These are phyloP conservation scores for Cytospora mali DNA, from an alignment of 2,329 filamentous ascomycete species.

Conservation along the genomic window DNA sequence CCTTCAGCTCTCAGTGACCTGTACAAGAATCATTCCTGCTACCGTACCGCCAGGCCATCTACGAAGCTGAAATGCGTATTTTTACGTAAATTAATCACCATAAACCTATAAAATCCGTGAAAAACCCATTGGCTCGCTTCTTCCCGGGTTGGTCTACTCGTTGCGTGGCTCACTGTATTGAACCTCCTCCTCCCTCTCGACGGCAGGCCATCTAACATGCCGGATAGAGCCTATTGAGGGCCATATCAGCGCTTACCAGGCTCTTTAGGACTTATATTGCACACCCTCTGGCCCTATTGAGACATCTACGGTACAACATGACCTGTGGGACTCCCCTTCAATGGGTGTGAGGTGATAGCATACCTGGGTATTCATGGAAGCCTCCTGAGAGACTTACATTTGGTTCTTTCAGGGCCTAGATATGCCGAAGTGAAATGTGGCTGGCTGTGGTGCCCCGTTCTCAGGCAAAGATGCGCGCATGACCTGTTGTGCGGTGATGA, in stretches of 20 bases:
- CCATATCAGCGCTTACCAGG: background rate
- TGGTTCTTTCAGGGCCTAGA: background rate
- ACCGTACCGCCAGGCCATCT: background rate
- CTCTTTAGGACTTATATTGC: no score
- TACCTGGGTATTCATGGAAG: background rate
- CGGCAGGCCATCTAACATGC: background rate
- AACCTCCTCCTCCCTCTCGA: no score
- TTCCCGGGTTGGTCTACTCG: no score
- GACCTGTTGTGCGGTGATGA: background rate
- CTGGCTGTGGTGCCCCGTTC: background rate
- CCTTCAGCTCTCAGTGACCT: background rate
- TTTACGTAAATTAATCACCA: background rate
- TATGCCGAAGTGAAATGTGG: background rate
- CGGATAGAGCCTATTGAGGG: background rate
- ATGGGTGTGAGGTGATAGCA: background rate
- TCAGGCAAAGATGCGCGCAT: background rate
- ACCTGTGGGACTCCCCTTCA: background rate
- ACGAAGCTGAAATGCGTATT: background rate
- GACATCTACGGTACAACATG: background rate
- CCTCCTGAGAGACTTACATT: background rate
- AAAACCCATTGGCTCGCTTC: background rate
- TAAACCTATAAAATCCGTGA: background rate
- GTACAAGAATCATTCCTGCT: no score
- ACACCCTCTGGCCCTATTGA: no score
- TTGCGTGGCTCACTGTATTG: background rate